Evolutionary conservation across 495 filamentous ascomycete species (phyloP).

Genomic region (Xanthoparmelia taractica): DNA sequence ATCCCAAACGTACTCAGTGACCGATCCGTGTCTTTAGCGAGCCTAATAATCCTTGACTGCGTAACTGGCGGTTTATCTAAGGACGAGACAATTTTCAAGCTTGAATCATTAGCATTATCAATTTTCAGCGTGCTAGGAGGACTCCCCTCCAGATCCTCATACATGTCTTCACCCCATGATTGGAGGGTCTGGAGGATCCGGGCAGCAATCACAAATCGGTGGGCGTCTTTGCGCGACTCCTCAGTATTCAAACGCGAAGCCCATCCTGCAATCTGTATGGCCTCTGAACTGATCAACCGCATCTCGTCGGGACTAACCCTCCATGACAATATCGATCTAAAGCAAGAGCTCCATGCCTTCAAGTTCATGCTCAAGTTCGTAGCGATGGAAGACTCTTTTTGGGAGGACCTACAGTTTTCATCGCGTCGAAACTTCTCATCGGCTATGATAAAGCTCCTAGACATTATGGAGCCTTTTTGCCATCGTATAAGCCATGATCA

Average conservation of each 20-base stretch:
- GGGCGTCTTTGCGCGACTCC: conserved; percentile 13
- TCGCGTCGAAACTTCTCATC: background rate
- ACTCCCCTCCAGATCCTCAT: background rate
- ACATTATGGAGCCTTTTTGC: conserved; percentile 18
- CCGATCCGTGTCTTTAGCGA: background rate
- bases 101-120: conserved; percentile 2
- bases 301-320: background rate
- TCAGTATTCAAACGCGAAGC: conserved; percentile 11
- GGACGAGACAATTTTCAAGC: conserved; percentile 12
- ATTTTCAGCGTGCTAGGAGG: conserved; percentile 5
- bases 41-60: conserved; percentile 18
- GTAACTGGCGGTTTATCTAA: conserved; percentile 6
- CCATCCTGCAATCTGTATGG: conserved; percentile 8
- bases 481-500: conserved; percentile 14
- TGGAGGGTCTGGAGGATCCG: conserved; percentile 23
- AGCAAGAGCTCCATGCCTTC: conserved; percentile 15
- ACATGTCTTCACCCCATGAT: background rate
- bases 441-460: conserved; percentile 12
- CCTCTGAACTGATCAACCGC: conserved; percentile 2
- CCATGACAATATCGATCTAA: background rate
- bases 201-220: conserved; percentile 20
- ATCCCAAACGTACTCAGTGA: background rate
- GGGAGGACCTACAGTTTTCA: conserved; percentile 6
- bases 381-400: background rate
- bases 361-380: conserved; percentile 14